Conservation (phyloP, 129 eudicot species). For the Glebionis coronaria region DNA sequence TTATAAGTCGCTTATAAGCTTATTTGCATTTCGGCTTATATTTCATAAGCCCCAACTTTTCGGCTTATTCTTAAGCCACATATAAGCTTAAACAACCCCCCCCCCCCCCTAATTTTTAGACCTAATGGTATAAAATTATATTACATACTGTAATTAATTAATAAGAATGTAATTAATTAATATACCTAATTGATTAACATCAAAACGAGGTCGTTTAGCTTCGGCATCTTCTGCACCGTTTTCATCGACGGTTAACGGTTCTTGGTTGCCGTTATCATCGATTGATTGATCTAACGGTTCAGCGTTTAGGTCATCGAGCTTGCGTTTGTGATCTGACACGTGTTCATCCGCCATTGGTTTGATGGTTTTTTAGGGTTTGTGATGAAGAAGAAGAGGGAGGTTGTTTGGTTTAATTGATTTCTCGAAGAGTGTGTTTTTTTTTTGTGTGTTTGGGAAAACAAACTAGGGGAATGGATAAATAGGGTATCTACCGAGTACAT, state of each 20-base stretch:
- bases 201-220: slow-evolving; percentile 7
- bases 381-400: no score
- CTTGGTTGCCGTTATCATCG: neutral
- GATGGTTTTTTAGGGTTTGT: neutral
- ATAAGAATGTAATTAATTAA: neutral
- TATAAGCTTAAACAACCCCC: no score
- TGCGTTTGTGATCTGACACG: neutral
- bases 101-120: neutral
- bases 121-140: neutral
- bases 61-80: no score
- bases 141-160: neutral
- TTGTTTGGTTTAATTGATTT: no score
- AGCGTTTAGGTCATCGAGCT: neutral
- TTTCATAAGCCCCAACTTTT: no score
- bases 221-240: neutral
- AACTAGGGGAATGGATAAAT: no score
- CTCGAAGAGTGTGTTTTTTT: no score
- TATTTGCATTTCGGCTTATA: no score
- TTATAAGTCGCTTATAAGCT: no score
- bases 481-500: no score
- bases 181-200: neutral
- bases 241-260: neutral
- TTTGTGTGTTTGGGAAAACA: no score
- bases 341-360: slow-evolving; percentile 11
- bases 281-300: slow-evolving; percentile 4